A percentile compares a stretch with the other conserved stretches of the same genome.
Evolutionary conservation across 139 green algal species (phyloP).

Genomic region (Asterochloris erici): DNA sequence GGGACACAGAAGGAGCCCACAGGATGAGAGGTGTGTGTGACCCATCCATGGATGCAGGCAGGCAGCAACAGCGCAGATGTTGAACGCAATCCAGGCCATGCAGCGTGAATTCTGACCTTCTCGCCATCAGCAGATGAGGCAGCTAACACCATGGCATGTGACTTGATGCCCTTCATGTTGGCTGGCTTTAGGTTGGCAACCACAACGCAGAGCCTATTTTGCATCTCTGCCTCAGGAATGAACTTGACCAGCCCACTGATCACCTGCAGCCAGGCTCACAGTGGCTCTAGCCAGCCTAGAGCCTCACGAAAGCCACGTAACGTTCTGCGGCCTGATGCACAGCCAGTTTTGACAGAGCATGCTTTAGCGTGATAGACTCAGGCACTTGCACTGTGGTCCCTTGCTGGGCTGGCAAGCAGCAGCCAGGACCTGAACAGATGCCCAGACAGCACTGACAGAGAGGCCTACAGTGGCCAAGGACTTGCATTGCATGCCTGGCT

Average conservation of each 20-base stretch:
- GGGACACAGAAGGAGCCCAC: neutral
- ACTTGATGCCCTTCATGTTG: slow-evolving; percentile 85
- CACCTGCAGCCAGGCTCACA: slow-evolving; percentile 42
- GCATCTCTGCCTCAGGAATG: slow-evolving; percentile 77
- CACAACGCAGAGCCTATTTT: slow-evolving; percentile 63
- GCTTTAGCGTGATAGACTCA: too few species aligned
- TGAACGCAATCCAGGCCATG: neutral
- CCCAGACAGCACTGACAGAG: too few species aligned
- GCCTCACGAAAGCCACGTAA: too few species aligned
- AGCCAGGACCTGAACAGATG: too few species aligned
- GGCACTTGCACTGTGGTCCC: too few species aligned
- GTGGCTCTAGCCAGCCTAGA: too few species aligned
- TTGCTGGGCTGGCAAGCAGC: too few species aligned
- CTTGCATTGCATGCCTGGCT: too few species aligned
- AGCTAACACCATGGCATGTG: slow-evolving; percentile 88
- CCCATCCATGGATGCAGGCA: too few species aligned
- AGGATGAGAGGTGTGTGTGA: neutral
- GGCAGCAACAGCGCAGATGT: neutral
- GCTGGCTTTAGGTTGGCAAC: slow-evolving; percentile 94
- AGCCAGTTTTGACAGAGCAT: too few species aligned
- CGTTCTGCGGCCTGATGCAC: too few species aligned
- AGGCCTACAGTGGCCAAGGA: too few species aligned
- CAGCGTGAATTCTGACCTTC: slow-evolving; percentile 34
- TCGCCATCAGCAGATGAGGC: slow-evolving; percentile 61
- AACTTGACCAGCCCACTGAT: slow-evolving; percentile 90